A percentile compares a stretch with the other conserved stretches of the same genome.
Conservation (phyloP, 108 stramenopile species). For the Chaetoceros muelleri region DNA sequence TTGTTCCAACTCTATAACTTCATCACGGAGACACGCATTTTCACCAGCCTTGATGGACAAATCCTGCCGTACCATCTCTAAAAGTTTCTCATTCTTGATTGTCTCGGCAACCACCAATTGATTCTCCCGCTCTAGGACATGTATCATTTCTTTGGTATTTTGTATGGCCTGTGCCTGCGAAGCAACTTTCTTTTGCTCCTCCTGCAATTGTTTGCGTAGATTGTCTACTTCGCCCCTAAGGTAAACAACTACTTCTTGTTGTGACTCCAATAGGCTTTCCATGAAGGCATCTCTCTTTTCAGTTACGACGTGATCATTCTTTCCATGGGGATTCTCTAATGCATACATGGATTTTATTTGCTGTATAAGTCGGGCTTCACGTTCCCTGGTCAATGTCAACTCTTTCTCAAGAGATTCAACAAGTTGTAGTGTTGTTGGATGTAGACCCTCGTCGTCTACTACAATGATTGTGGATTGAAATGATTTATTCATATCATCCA, state of each 20-base stretch:
- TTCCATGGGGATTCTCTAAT: too few relatives aligned
- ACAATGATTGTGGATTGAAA: neutral
- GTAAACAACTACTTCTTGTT: neutral
- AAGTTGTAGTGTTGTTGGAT: too few relatives aligned
- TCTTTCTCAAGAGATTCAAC: neutral
- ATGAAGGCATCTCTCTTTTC: neutral
- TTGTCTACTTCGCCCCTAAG: neutral
- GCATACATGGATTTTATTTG: neutral
- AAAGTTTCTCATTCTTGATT: neutral
- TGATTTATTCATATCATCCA: neutral
- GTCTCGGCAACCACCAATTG: neutral
- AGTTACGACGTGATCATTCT: too few relatives aligned
- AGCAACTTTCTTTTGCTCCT: neutral
- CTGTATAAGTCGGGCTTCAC: neutral
- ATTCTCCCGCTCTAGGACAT: neutral
- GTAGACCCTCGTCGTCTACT: too few relatives aligned
- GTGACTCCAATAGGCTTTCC: neutral
- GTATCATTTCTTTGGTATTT: neutral
- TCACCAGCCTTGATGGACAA: neutral
- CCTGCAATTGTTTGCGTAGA: neutral
- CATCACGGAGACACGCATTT: neutral
- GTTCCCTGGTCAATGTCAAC: neutral
- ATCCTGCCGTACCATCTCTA: neutral
- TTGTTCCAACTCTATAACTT: neutral
- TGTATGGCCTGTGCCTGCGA: neutral